Evolutionary conservation across 306 rosid genomes (phyloP), one percentile per base, ranked within the genome.

Genomic region (Quercus mongolica): DNA sequence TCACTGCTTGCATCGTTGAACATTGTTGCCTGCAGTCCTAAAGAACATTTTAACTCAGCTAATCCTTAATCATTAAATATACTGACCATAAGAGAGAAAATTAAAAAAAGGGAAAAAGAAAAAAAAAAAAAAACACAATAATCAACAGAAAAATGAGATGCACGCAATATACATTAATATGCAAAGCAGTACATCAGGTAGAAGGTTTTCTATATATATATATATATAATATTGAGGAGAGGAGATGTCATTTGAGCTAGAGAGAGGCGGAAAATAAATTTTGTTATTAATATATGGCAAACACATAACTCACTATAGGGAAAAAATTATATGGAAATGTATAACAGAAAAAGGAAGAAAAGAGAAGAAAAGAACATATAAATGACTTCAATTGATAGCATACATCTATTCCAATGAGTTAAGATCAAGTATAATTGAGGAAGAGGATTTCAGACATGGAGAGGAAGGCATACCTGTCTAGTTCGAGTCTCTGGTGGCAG

Each of bases 401-500:
- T 67, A 67, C 15, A 67, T 33, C 28, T 33, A 5, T n/a, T 67
- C 51, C 72, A 67, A 67, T n/a, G 52, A 35, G 38, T 12, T 33
- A 68, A 44, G 69, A 52, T 38, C 31, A 33, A 18, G 38, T 63
- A 76, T 55, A 61, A 71, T 30, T 38, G 71, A 77, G 10, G 64
- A 26, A 80, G 61, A 78, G 68, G 61, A 76, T 64, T 59, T 73
- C 49, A 57, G 75, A 77, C 54, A 64, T 14, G 73, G 70, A 73
- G 63, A 76, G 80, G 76, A 90, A 77, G 74, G 69, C 81, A 74
- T 78, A 95, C 99, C 96, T 95, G 98, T 80, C 96, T 87, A 19
- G 99, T 95, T 84, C 99, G 96, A 82, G 99, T 95, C 84, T 91
- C 96, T 23, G 99, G 98, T 41, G 99, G 99, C 64, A 95, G 87